A percentile compares a stretch with the other conserved stretches of the same genome.
Conservation (phyloP, 306 rosid species). For the Quercus wislizeni region DNA sequence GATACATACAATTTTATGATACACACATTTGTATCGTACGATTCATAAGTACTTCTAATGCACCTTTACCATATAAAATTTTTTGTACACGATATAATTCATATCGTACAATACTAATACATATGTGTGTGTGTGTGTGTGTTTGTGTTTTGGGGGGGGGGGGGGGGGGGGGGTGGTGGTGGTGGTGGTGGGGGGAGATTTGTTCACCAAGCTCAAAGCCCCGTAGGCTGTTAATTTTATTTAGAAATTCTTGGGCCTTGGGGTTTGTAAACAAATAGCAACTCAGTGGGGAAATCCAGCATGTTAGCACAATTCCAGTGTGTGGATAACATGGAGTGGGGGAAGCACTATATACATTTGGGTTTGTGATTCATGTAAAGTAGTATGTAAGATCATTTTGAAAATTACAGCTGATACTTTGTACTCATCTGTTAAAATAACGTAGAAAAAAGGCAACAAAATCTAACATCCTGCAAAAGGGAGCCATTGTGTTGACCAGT, state of each 20-base stretch:
- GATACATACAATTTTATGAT: no score
- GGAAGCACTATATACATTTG: conserved; percentile 41
- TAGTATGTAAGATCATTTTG: neutral
- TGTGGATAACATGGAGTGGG: conserved; percentile 41
- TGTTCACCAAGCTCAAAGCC: conserved; percentile 7
- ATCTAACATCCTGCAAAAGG: conserved; percentile 44
- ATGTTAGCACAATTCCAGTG: conserved; percentile 42
- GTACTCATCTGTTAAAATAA: conserved; percentile 1
- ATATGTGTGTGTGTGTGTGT: neutral
- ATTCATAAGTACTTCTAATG: no score
- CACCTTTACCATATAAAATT: no score
- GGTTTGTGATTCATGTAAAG: conserved; percentile 28
- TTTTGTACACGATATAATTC: no score
- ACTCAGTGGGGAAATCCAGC: conserved; percentile 28
- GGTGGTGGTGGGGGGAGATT: neutral
- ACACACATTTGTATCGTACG: no score
- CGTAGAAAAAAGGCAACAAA: conserved; percentile 38
- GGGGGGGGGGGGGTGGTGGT: no score
- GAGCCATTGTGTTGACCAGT: conserved; percentile 43
- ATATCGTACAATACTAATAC: no score
- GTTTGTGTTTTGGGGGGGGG: no score
- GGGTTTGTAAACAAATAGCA: conserved; percentile 30
- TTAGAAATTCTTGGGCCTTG: neutral
- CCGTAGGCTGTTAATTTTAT: neutral
- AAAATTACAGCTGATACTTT: conserved; percentile 9